Percentiles rank a stretch among this genome's conserved stretches.
These are phyloP conservation scores for Penicillium sp. DNA, from an alignment of 2,329 filamentous ascomycete species.

Conservation along the genomic window DNA sequence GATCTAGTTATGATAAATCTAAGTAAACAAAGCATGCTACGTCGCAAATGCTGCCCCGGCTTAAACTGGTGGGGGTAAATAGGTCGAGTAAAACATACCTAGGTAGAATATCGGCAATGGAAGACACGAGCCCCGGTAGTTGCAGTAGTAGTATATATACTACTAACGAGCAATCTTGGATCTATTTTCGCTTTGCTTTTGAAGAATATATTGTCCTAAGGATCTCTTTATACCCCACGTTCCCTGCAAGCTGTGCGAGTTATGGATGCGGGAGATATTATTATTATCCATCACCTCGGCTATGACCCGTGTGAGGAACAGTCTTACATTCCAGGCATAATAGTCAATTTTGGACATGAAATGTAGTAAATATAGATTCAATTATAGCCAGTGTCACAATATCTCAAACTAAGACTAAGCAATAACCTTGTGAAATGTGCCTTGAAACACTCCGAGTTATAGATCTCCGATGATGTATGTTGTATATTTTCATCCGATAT, in stretches of 20 bases:
- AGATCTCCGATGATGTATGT: slow-evolving; percentile 5
- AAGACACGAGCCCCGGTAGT: neutral
- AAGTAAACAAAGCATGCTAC: neutral
- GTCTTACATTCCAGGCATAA: neutral
- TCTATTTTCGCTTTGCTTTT: too few relatives aligned
- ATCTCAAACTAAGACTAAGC: neutral
- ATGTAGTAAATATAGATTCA: neutral
- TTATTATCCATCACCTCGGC: neutral
- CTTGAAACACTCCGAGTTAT: neutral
- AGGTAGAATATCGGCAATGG: neutral
- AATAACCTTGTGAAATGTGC: neutral
- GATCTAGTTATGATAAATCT: neutral
- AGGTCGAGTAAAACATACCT: neutral
- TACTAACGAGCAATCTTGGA: too few relatives aligned
- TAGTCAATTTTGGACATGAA: neutral
- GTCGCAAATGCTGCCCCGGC: neutral
- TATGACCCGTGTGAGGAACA: neutral
- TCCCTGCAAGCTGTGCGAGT: neutral
- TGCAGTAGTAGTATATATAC: neutral
- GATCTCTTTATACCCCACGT: neutral
- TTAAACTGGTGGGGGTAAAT: neutral
- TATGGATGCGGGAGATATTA: neutral
- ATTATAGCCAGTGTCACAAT: neutral
- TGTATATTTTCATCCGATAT: slow-evolving; percentile 11
- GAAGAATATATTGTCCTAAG: too few relatives aligned